Conservation (phyloP, 495 filamentous ascomycete genomes). For the Coniosporium apollinis region DNA sequence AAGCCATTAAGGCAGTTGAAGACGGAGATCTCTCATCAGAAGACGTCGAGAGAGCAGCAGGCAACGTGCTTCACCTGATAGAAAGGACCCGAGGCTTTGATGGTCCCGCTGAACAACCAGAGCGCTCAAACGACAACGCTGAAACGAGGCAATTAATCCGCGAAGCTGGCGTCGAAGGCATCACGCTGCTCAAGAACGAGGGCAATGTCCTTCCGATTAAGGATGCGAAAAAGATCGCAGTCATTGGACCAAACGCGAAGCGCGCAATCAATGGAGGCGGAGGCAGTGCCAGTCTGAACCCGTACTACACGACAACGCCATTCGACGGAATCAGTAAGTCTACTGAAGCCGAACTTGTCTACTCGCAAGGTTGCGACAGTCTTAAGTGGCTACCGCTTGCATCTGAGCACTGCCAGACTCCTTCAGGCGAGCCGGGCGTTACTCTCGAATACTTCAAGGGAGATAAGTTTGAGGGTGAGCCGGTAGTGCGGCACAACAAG, state of each 20-base stretch:
- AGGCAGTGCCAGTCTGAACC: slow-evolving; percentile 60
- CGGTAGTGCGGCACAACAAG: no score
- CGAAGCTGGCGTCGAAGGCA: slow-evolving; percentile 13
- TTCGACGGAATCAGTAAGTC: slow-evolving; percentile 48
- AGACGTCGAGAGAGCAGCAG: slow-evolving; percentile 43
- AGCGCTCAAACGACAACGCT: slow-evolving; percentile 24
- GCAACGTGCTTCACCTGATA: slow-evolving; percentile 44
- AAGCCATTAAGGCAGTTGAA: slow-evolving; percentile 38
- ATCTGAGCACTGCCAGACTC: no score
- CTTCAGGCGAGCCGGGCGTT: no score
- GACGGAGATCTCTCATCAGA: no score
- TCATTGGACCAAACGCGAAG: slow-evolving; percentile 72
- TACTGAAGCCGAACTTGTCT: slow-evolving; percentile 38
- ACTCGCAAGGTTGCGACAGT: no score
- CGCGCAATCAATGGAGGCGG: slow-evolving; percentile 63
- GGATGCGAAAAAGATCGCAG: slow-evolving; percentile 36
- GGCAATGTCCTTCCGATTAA: slow-evolving; percentile 15
- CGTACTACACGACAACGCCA: slow-evolving; percentile 61
- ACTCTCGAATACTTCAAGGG: no score
- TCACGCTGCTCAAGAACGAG: slow-evolving; percentile 23
- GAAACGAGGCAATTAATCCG: slow-evolving; percentile 26
- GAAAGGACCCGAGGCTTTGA: slow-evolving; percentile 45
- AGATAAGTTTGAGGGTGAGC: no score
- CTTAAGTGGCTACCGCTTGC: no score
- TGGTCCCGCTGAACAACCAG: slow-evolving; percentile 35